Evolutionary conservation across 2,329 filamentous ascomycete species (phyloP), one percentile per base, ranked within the genome.

Genomic region (Neopestalotiopsis sp.): DNA sequence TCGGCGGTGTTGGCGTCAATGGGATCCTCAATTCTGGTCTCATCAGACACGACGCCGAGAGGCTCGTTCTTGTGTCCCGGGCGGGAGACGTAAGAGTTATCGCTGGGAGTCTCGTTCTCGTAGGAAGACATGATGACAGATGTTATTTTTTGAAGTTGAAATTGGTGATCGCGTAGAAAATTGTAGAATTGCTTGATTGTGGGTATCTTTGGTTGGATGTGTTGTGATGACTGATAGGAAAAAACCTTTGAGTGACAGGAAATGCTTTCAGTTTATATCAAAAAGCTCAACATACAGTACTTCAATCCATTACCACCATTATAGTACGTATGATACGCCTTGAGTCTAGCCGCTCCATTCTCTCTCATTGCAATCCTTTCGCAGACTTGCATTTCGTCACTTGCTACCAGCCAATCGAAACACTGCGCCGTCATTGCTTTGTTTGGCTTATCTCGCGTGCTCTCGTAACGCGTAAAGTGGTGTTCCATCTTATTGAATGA

Each of bases 1-100:
- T 82, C 79, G 12, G 79, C 79, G 9, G 69, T 74, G 7, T 68
- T 67, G 2, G 67, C 71, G 13, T 79, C 75, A 34, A 80, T 76
- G 0, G 78, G 77, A 3, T 81, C 79, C 57, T 81, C 80, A 4
- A 82, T 68, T 9, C 70, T 69, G 28, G 74, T 76, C 5, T 73
- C 67, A 53, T 82, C 81, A 0, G 75, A 73, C 20, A 80, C 74
- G 2, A 82, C 80, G 3, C 78, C 75, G 20, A 81, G 63, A 9
- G 73, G 70, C 65, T 78, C 74, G 64, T 67, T 34, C 68, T 77
- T 71, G 66, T 77, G 71, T 28, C 79, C 78, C 40, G 75, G 63
- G 53, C 78, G 79, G 9, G 79, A 81, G 62, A 80, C 77, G 73
- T 82, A 80, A 13, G 74, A 73, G 69, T 79, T 72, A 66, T 79